phyloP scores from a whole-genome alignment of 768 basidiomycete genomes.

The Xerocomellus amylosporus region DNA sequence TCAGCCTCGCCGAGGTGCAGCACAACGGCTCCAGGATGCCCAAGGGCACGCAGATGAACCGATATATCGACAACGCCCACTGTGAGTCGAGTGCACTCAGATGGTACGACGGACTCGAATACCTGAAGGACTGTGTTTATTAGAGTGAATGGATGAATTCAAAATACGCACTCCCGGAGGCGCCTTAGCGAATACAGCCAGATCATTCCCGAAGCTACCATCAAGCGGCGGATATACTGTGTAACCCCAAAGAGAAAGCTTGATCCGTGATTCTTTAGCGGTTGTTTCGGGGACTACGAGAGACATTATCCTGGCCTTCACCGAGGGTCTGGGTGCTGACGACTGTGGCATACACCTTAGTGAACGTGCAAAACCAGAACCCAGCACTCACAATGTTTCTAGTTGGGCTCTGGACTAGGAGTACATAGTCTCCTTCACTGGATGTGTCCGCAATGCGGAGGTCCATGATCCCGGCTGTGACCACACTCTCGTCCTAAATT shows the following conservation, averaged over 20 bases:
- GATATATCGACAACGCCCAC: conserved; percentile 67
- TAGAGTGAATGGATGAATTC: not conserved
- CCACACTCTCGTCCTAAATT: conserved; percentile 63
- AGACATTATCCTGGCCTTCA: conserved; percentile 70
- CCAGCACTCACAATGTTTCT: conserved; percentile 52
- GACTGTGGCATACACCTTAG: conserved; percentile 34
- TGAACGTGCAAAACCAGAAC: not conserved
- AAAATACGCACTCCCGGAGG: conserved; percentile 75
- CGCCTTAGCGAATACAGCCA: conserved; percentile 66
- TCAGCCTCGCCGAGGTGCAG: conserved; percentile 62
- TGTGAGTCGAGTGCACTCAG: conserved; percentile 74
- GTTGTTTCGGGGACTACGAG: conserved; percentile 53
- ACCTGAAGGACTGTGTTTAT: conserved; percentile 43
- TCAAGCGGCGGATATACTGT: conserved; percentile 63
- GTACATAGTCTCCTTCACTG: conserved; percentile 29
- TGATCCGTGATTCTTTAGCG: conserved; percentile 77
- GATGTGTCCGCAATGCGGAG: conserved; percentile 52
- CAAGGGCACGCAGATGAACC: conserved; percentile 55
- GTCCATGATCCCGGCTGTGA: conserved; percentile 64
- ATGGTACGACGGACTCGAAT: conserved; percentile 91
- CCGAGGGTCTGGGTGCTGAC: conserved; percentile 44
- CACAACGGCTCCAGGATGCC: conserved; percentile 62
- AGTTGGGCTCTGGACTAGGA: conserved; percentile 56
- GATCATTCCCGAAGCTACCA: conserved; percentile 56
- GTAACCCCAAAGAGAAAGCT: conserved; percentile 59